Conservation (phyloP, 129 eudicot species). For the Escallonia herrerae region DNA sequence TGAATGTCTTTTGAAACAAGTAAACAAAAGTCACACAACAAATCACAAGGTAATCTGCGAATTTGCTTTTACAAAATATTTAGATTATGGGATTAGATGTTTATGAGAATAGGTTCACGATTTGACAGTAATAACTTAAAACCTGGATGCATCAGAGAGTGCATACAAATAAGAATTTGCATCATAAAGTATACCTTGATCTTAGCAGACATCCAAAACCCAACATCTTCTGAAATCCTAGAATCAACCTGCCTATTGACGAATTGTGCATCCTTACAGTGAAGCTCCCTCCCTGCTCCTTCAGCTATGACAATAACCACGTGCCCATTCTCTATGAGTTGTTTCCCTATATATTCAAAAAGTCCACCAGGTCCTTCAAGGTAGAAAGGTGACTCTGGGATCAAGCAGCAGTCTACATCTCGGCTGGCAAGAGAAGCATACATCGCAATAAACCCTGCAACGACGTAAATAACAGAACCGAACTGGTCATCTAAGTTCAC, state of each 20-base stretch:
- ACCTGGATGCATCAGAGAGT: neutral
- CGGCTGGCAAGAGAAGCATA: conserved; percentile 91
- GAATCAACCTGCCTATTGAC: conserved; percentile 39
- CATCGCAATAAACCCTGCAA: conserved; percentile 90
- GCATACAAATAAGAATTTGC: neutral
- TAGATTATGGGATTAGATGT: neutral
- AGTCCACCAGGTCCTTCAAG: conserved; percentile 92
- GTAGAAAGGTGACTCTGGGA: conserved; percentile 89
- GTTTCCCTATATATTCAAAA: conserved; percentile 55
- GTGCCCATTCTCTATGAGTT: conserved; percentile 86
- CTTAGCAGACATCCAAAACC: conserved; percentile 42
- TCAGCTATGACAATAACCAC: conserved; percentile 97
- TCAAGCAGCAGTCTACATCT: conserved; percentile 90
- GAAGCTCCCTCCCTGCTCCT: conserved; percentile 78
- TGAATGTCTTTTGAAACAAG: neutral
- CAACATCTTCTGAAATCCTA: conserved; percentile 47
- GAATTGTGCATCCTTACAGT: conserved; percentile 5
- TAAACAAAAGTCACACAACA: too few species aligned
- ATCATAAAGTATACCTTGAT: conserved; percentile 28
- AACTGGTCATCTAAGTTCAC: too few species aligned
- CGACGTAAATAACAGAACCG: too few species aligned
- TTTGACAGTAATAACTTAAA: neutral
- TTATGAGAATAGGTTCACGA: neutral
- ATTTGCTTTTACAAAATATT: neutral
- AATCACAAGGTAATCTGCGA: neutral